Percentiles rank a stretch among this genome's conserved stretches.
Evolutionary conservation across 768 basidiomycete species (phyloP).

Genomic region (Xerocomellus amylosporus): DNA sequence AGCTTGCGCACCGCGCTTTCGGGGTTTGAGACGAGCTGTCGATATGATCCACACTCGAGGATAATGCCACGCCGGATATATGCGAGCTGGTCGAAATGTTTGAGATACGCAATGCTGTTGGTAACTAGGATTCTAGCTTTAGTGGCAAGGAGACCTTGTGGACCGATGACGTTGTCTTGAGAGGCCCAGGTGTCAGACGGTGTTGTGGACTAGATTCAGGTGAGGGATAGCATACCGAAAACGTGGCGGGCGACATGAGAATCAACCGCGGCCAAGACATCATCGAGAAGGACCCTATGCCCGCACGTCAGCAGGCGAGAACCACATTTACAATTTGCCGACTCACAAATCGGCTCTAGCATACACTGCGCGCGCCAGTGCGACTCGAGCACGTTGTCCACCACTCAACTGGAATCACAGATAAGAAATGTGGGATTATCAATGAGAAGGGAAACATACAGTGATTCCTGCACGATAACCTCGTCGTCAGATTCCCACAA

Average conservation of each 20-base stretch:
- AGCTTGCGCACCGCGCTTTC: constrained; percentile 72
- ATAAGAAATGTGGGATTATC: constrained; percentile 13
- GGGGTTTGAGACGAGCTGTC: constrained; percentile 53
- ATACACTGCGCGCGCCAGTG: constrained; percentile 87
- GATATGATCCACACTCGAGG: constrained; percentile 69
- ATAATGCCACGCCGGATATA: constrained; percentile 83
- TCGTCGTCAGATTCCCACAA: not conserved
- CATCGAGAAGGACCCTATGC: constrained; percentile 73
- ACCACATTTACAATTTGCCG: too few relatives aligned
- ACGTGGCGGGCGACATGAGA: constrained; percentile 87
- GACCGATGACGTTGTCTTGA: constrained; percentile 81
- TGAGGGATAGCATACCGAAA: constrained; percentile 49
- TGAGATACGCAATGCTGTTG: constrained; percentile 82
- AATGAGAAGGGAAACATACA: constrained; percentile 35
- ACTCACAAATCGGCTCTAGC: constrained; percentile 83
- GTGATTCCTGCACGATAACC: constrained; percentile 46
- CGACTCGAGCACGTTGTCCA: constrained; percentile 80
- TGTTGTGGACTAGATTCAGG: not conserved
- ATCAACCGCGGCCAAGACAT: constrained; percentile 83
- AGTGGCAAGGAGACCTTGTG: constrained; percentile 72
- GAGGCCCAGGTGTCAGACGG: constrained; percentile 3
- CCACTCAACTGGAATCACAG: constrained; percentile 57
- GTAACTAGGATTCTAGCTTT: constrained; percentile 88
- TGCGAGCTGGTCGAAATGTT: constrained; percentile 68
- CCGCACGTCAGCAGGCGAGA: not conserved